These are phyloP conservation scores for Fusarium tjaetaba DNA, from an alignment of 2,329 filamentous ascomycete genomes.

Conservation along the genomic window DNA sequence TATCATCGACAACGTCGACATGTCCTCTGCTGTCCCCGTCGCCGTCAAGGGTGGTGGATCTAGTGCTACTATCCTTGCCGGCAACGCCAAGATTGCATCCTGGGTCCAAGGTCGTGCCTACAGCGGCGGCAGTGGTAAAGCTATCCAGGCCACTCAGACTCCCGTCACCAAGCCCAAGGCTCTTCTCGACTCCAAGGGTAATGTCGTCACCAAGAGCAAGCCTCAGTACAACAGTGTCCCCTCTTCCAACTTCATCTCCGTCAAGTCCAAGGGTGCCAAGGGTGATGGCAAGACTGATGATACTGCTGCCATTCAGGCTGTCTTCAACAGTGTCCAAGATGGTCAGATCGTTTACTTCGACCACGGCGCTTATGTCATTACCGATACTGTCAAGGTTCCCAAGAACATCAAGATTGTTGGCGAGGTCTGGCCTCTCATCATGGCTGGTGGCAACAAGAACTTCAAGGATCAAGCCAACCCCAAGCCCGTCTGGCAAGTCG, in stretches of 20 bases:
- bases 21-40: conserved; percentile 70
- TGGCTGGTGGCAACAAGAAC: conserved; percentile 76
- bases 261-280: conserved; percentile 83
- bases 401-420: conserved; percentile 88
- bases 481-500: conserved; percentile 86
- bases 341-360: conserved; percentile 79
- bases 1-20: conserved; percentile 90
- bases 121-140: conserved; percentile 56
- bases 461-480: conserved; percentile 83
- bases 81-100: conserved; percentile 73
- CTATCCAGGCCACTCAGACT: conserved; percentile 67
- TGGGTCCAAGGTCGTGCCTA: conserved; percentile 87
- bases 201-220: conserved; percentile 84
- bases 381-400: conserved; percentile 75
- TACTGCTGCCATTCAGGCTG: conserved; percentile 81
- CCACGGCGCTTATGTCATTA: conserved; percentile 77
- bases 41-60: conserved; percentile 72
- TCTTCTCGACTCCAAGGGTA: conserved; percentile 72
- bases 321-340: conserved; percentile 73
- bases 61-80: conserved; percentile 69
- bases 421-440: conserved; percentile 90
- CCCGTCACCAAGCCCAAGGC: conserved; percentile 70
- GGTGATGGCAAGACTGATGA: conserved; percentile 91
- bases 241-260: conserved; percentile 79
- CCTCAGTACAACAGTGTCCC: conserved; percentile 82